A percentile compares a stretch with the other conserved stretches of the same genome.
phyloP scores from a whole-genome alignment of 768 basidiomycete species.

The Exsudoporus frostii region DNA sequence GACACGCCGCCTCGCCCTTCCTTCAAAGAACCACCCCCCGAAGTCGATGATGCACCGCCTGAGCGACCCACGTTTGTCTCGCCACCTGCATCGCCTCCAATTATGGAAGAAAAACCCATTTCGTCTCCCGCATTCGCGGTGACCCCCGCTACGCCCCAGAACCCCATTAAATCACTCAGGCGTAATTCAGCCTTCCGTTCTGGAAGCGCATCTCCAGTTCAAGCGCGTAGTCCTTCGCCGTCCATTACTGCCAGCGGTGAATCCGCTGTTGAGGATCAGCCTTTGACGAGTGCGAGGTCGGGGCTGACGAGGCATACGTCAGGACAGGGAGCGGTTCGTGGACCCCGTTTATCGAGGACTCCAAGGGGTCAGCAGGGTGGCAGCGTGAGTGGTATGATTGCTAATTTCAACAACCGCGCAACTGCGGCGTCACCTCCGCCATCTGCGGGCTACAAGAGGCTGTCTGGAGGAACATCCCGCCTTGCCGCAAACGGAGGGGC shows the following conservation, averaged over 20 bases:
- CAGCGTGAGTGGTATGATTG: slow-evolving; percentile 54
- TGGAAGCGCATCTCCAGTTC: slow-evolving; percentile 32
- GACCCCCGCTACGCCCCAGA: slow-evolving; percentile 51
- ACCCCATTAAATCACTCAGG: slow-evolving; percentile 44
- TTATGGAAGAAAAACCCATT: slow-evolving; percentile 18
- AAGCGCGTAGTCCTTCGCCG: slow-evolving; percentile 45
- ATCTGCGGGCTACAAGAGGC: slow-evolving; percentile 42
- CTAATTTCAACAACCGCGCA: slow-evolving; percentile 51
- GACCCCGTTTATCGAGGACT: slow-evolving; percentile 47
- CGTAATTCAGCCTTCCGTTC: slow-evolving; percentile 35
- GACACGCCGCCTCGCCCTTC: slow-evolving; percentile 38
- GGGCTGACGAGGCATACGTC: slow-evolving; percentile 50
- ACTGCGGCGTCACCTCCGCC: slow-evolving; percentile 38
- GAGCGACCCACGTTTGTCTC: slow-evolving; percentile 17
- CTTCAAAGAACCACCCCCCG: slow-evolving; percentile 66
- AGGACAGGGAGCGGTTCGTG: slow-evolving; percentile 40
- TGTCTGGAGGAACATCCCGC: slow-evolving; percentile 37
- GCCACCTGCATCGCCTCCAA: slow-evolving; percentile 25
- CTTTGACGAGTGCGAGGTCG: slow-evolving; percentile 31
- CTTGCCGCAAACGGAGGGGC: slow-evolving; percentile 7
- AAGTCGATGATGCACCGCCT: slow-evolving; percentile 41
- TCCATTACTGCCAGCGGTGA: slow-evolving; percentile 25
- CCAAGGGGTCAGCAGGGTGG: slow-evolving; percentile 42
- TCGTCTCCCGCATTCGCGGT: slow-evolving; percentile 35
- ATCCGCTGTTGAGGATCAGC: slow-evolving; percentile 31